phyloP scores from a whole-genome alignment of 1,284 basidiomycete genomes.

The Irpex rosettiformis region DNA sequence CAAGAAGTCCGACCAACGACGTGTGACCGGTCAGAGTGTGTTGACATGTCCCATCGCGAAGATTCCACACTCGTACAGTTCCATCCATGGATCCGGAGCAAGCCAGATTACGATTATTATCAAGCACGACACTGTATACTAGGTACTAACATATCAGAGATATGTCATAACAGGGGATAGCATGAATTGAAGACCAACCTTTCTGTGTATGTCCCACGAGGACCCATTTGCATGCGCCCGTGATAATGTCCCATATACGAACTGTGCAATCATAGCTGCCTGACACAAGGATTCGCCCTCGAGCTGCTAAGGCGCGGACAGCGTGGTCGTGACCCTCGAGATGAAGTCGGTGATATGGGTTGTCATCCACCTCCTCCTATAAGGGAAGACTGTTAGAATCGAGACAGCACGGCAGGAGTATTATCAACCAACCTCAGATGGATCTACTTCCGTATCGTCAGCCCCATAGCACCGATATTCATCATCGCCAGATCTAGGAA shows the following conservation, averaged over 20 bases:
- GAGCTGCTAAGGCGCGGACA: constrained; percentile 87
- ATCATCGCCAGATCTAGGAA: constrained; percentile 76
- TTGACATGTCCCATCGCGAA: constrained; percentile 75
- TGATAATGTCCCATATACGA: constrained; percentile 91
- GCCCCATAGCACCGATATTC: constrained; percentile 71
- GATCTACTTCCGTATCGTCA: constrained; percentile 66
- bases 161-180: not conserved
- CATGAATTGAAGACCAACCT: constrained; percentile 45
- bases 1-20: constrained; percentile 84
- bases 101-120: constrained; percentile 80
- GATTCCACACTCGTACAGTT: constrained; percentile 90
- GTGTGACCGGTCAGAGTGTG: constrained; percentile 84
- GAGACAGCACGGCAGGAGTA: not conserved
- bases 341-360: constrained; percentile 85
- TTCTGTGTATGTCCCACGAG: constrained; percentile 88
- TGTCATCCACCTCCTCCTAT: constrained; percentile 74
- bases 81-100: constrained; percentile 97
- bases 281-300: constrained; percentile 87
- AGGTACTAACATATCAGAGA: constrained; percentile 11
- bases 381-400: constrained; percentile 5
- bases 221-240: constrained; percentile 79
- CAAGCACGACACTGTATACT: constrained; percentile 92
- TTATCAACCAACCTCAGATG: constrained; percentile 53
- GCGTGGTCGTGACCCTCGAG: constrained; percentile 89
- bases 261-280: constrained; percentile 94